Evolutionary conservation across 192 early-diverging fungal species (phyloP).

Genomic region (Gorgonomyces haynaldii): DNA sequence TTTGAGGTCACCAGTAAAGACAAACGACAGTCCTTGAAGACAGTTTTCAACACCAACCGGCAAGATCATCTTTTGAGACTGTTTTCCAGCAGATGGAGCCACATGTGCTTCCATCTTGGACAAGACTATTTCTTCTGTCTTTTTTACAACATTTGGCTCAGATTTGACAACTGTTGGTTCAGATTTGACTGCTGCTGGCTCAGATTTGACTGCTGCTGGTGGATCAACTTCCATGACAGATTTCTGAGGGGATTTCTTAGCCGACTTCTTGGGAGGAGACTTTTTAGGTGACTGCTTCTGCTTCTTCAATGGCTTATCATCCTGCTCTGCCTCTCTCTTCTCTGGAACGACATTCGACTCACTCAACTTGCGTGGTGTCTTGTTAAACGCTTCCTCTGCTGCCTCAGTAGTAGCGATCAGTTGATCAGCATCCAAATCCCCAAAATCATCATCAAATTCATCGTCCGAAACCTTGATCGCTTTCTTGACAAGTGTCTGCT

Average conservation of each 20-base stretch:
- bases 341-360: conserved; percentile 2
- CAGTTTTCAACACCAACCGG: conserved; percentile 4
- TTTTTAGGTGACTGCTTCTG: conserved; percentile 4
- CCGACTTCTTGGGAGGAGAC: not conserved
- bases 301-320: not conserved
- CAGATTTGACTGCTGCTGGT: not conserved
- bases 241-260: not conserved
- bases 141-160: not conserved
- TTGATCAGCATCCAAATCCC: not conserved
- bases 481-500: not conserved
- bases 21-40: conserved; percentile 64
- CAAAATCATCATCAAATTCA: conserved; percentile 1
- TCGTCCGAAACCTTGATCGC: not conserved
- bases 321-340: not conserved
- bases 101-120: not conserved
- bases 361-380: no score
- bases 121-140: not conserved
- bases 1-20: conserved; percentile 82
- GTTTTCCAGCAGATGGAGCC: not conserved
- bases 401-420: not conserved
- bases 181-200: not conserved
- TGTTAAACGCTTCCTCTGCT: not conserved
- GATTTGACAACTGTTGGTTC: not conserved
- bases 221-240: not conserved
- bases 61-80: no score